Base-by-base conservation (phyloP, 1,284 basidiomycete species). In the Ceratobasidium sp. region DNA sequence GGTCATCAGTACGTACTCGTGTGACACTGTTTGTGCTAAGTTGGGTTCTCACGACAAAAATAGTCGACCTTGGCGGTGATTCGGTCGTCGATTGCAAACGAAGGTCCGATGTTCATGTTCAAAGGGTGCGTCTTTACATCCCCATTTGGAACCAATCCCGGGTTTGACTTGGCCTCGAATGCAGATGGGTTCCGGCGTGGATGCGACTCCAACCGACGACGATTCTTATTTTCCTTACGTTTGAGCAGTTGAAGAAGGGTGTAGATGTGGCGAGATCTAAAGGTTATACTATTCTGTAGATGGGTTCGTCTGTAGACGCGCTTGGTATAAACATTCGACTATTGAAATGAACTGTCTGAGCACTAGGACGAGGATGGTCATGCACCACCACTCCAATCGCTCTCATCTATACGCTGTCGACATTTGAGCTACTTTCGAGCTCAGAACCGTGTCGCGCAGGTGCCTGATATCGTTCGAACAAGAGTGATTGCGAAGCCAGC, bases 71-170 rank as follows among this genome's bases (percentile, higher is more conserved):
- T 93, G 32, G 84, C 80, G 10, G 89, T 93, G 59, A 93, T 96
- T 79, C 83, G 85, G 36, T 78, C 84, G 8, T 92, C 92, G 58
- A 85, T 96, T 76, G 85, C 86, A 74, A 89, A 83, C 75, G 94
- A 97, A 79, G 95, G 94, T 5, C 79, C 92, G 3, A 89, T 90
- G 85, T 96, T 95, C 85, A 92, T 96, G 88, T 96, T 97, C 85
- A 94, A 93, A 79, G 92, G 94, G 81, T 21, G 79, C 2, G 73
- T 59, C 21, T 57, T 43, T 14, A 10, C 3, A 3, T 14, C 50
- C 8, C 14, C 36, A 14, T 14, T 14, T 39, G 36, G 36, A 6
- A 39, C 36, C 14, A 6, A 39, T 39, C 14, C n/a, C n/a, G n/a
- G n/a, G 36, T 6, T 39, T 6, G 14, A 39, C 36, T 6, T 39